Evolutionary conservation across 1,284 basidiomycete species (phyloP), one percentile per base, ranked within the genome.

Genomic region (Ceratobasidium sp.): DNA sequence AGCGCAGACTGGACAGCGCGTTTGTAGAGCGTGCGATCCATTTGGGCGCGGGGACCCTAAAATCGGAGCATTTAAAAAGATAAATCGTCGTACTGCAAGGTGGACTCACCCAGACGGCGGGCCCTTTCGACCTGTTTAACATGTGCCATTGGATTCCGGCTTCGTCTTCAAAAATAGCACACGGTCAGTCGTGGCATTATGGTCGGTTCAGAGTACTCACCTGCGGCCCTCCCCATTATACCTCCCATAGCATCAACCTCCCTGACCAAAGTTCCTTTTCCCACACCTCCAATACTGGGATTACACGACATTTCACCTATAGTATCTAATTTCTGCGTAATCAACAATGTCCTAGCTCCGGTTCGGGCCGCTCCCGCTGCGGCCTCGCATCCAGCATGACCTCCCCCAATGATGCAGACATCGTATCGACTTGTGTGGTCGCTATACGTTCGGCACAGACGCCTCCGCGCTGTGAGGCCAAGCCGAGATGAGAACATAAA

Each of bases 261-360:
- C 59, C 92, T 86, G 24, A 97, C 93, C 36, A 97, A 85, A 0
- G 92, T 96, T 11, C 95, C 95, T 82, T 97, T 97, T 2, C 95
- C 95, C 8, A 97, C 91, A 27, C 95, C 92, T 4, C 92, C 94
- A 76, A 95, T 91, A 0, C 92, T 94, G 2, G 95, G 95, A 81
- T 97, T 97, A 80, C 95, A 97, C 22, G 94, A 96, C 79, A 97
- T 86, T 80, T 95, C 94, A 48, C 95, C 95, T 48, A 97, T 89
- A 0, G 91, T 95, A 65, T 91, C 89, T 24, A 92, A 81, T 72
- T 88, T 91, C 79, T 95, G 93, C 0, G 95, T 97, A 67, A 97
- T 82, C 3, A 97, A 85, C 2, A 95, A 78, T 0, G 95, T 96
- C 75, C 87, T 85, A 0, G 94, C 93, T 1, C 95, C 94, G 0